A percentile compares a stretch with the other conserved stretches of the same genome.
phyloP scores from a whole-genome alignment of 2,329 filamentous ascomycete genomes.

The Magnaporthales sp. region DNA sequence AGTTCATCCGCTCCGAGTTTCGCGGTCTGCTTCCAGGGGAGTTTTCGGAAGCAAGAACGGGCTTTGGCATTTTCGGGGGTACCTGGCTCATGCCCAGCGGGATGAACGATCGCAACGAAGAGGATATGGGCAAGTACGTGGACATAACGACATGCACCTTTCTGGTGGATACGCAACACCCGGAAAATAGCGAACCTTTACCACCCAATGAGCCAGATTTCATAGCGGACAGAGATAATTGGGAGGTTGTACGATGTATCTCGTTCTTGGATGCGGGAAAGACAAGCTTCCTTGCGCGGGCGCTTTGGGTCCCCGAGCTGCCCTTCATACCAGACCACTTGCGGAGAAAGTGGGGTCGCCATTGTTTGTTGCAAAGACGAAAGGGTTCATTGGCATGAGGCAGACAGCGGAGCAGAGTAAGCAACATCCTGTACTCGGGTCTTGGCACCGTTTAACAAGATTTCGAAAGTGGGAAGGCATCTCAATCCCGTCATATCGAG shows the following conservation, averaged over 20 bases:
- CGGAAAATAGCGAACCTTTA: constrained; percentile 33
- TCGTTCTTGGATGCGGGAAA: constrained; percentile 71
- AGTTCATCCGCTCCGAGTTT: constrained; percentile 89
- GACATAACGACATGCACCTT: constrained; percentile 70
- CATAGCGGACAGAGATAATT: constrained; percentile 60
- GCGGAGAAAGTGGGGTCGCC: constrained; percentile 73
- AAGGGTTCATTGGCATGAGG: constrained; percentile 10
- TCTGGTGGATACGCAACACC: constrained; percentile 79
- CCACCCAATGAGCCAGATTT: constrained; percentile 75
- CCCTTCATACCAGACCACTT: constrained; percentile 59
- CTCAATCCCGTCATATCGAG: not conserved
- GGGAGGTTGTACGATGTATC: constrained; percentile 69
- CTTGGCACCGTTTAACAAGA: not conserved
- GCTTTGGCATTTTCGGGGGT: constrained; percentile 69
- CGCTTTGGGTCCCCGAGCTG: constrained; percentile 73
- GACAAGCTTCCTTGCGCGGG: constrained; percentile 65
- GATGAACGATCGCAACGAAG: constrained; percentile 86
- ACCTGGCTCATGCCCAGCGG: constrained; percentile 74
- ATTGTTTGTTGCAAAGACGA: constrained; percentile 70
- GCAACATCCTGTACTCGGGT: not conserved
- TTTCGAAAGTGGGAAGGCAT: not conserved
- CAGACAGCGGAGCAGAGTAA: not conserved
- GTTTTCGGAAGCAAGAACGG: constrained; percentile 65
- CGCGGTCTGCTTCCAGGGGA: constrained; percentile 81
- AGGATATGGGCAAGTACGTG: constrained; percentile 81